Percentiles rank a stretch among this genome's conserved stretches.
Conservation (phyloP, 2,329 filamentous ascomycete species). For the Talaromyces amestolkiae region DNA sequence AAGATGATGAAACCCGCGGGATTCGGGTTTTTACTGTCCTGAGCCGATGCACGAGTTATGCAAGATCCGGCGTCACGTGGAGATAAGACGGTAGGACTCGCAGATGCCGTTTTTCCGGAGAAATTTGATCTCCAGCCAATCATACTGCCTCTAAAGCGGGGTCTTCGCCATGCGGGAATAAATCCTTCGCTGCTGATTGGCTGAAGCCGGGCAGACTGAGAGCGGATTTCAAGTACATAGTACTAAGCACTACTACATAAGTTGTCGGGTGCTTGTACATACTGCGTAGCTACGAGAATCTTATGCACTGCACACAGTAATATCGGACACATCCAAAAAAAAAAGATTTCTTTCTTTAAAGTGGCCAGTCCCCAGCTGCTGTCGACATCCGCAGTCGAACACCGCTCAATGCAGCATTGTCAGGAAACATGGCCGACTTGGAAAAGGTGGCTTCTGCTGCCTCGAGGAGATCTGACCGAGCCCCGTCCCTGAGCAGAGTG, state of each 20-base stretch:
- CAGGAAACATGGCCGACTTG: conserved; percentile 14
- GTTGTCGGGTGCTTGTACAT: background rate
- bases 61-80: background rate
- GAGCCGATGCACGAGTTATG: background rate
- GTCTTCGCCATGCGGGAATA: background rate
- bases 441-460: conserved; percentile 17
- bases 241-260: background rate
- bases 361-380: background rate
- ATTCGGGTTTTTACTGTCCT: background rate
- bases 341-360: background rate
- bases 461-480: conserved; percentile 6
- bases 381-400: background rate
- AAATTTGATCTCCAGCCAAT: background rate
- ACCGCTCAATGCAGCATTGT: background rate
- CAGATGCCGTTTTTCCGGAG: background rate
- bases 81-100: background rate
- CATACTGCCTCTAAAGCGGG: background rate
- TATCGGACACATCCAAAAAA: background rate
- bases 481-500: conserved; percentile 9
- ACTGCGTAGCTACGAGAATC: background rate
- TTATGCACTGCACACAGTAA: background rate
- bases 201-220: background rate
- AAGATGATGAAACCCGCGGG: background rate
- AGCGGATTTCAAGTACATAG: background rate
- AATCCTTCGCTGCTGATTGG: background rate